phyloP scores from a whole-genome alignment of 805 yeast genomes.

The Cyberlindnera lachancei region DNA sequence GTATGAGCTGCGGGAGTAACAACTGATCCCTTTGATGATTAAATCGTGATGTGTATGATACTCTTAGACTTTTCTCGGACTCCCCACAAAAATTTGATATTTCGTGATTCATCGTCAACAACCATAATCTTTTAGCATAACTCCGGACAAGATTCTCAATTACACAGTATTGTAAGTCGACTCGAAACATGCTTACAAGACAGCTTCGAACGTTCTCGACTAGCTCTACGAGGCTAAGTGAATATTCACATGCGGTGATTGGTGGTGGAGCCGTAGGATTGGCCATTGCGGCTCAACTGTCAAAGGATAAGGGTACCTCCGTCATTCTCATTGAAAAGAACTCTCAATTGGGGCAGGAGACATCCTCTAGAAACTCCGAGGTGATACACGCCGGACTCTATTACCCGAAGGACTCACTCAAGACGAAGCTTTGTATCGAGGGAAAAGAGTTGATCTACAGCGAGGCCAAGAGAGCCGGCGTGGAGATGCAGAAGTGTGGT shows the following conservation, averaged over 20 bases:
- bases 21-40: neutral
- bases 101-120: no score
- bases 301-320: conserved; percentile 34
- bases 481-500: conserved; percentile 61
- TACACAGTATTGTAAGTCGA: no score
- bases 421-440: conserved; percentile 60
- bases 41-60: neutral
- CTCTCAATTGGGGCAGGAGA: conserved; percentile 61
- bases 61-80: neutral
- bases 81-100: neutral
- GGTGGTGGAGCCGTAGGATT: conserved; percentile 87
- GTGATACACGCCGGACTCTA: conserved; percentile 90
- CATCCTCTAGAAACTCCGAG: conserved; percentile 86
- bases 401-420: conserved; percentile 62
- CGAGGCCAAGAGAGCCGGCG: conserved; percentile 34
- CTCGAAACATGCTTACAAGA: no score
- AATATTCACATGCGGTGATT: conserved; percentile 63
- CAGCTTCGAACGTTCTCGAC: conserved; percentile 17
- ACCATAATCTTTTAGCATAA: no score
- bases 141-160: no score
- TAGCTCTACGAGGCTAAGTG: conserved; percentile 21
- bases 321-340: conserved; percentile 70
- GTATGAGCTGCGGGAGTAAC: no score
- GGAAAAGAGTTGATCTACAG: conserved; percentile 69
- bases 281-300: conserved; percentile 69